phyloP scores from a whole-genome alignment of 257 asterid species.

The Ajuga chamaepitys region DNA sequence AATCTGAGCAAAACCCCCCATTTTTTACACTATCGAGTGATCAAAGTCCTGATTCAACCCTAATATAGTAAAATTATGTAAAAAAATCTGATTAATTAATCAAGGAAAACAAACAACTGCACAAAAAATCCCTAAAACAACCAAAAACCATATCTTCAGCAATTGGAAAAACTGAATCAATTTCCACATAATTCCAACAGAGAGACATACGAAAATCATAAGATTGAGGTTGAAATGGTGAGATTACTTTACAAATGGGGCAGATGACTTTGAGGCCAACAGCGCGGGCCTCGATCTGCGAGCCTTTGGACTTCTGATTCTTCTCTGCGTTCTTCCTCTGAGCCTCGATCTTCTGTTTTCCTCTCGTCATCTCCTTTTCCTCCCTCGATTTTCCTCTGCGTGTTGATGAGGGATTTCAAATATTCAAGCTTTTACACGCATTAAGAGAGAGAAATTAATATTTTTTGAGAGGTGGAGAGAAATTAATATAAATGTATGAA shows the following conservation, averaged over 20 bases:
- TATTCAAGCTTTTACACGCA: background rate
- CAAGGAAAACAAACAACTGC: background rate
- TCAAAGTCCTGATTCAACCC: background rate
- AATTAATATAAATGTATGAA: too few species aligned
- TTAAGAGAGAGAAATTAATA: too few species aligned
- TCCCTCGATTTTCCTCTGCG: background rate
- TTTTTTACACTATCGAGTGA: background rate
- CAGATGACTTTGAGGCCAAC: conserved; percentile 81
- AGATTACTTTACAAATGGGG: conserved; percentile 67
- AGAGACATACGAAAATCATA: background rate
- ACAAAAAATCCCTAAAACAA: conserved; percentile 4
- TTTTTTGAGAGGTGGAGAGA: too few species aligned
- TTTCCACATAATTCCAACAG: background rate
- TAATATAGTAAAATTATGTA: background rate
- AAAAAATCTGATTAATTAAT: background rate
- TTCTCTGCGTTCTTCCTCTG: conserved; percentile 75
- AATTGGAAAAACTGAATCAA: background rate
- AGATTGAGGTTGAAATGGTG: background rate
- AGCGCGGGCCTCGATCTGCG: conserved; percentile 94
- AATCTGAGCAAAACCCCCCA: background rate
- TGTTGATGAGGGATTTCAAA: background rate
- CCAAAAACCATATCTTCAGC: background rate
- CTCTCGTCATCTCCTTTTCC: conserved; percentile 57
- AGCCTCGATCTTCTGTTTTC: conserved; percentile 91
- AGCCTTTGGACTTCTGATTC: conserved; percentile 72